phyloP scores from a whole-genome alignment of 768 basidiomycete genomes.

The Pulveroboletus sp. region DNA sequence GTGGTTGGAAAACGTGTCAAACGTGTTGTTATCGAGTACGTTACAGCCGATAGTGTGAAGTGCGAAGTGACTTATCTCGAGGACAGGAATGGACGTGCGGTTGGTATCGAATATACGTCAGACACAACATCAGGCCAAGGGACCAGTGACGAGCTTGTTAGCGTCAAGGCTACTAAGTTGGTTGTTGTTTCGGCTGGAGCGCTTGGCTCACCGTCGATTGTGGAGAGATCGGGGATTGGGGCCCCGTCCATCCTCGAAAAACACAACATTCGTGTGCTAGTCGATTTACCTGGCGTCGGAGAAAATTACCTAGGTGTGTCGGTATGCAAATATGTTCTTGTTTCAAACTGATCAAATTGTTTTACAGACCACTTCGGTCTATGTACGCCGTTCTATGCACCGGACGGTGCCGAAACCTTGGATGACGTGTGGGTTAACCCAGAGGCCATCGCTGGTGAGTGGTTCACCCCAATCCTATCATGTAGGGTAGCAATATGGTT shows the following conservation, averaged over 20 bases:
- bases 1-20: slow-evolving; percentile 23
- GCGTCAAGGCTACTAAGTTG: slow-evolving; percentile 32
- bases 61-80: neutral
- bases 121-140: slow-evolving; percentile 24
- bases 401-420: slow-evolving; percentile 44
- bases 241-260: slow-evolving; percentile 41
- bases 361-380: slow-evolving; percentile 27
- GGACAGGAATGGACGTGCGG: slow-evolving; percentile 32
- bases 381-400: slow-evolving; percentile 34
- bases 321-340: accelerated
- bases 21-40: slow-evolving; percentile 7
- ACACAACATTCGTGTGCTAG: slow-evolving; percentile 41
- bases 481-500: neutral
- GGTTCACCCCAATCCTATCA: slow-evolving; percentile 10
- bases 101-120: slow-evolving; percentile 34
- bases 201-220: slow-evolving; percentile 53
- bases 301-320: slow-evolving; percentile 55
- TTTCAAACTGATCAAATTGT: too few species aligned
- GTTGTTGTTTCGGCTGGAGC: slow-evolving; percentile 51
- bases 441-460: slow-evolving; percentile 36
- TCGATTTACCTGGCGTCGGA: slow-evolving; percentile 75
- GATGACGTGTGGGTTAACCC: slow-evolving; percentile 40
- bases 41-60: neutral
- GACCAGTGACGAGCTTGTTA: slow-evolving; percentile 1
- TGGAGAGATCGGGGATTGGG: slow-evolving; percentile 70